Conservation (phyloP, 2,329 filamentous ascomycete genomes). For the Apiospora arundinis region DNA sequence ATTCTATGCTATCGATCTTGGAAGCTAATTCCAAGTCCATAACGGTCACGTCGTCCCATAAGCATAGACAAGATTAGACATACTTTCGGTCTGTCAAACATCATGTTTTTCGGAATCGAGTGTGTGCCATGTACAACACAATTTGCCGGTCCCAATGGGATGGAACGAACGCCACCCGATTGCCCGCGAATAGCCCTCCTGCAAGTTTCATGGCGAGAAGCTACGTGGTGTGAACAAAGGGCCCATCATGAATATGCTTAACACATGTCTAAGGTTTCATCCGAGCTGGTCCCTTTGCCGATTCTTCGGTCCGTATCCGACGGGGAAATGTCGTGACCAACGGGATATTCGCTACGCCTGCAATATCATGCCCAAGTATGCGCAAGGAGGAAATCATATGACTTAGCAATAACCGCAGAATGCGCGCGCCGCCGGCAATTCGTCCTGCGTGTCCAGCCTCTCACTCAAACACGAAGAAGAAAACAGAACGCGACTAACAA, state of each 20-base stretch:
- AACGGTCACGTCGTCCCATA: slow-evolving; percentile 1
- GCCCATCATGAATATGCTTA: slow-evolving; percentile 3
- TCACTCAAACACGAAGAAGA: neutral
- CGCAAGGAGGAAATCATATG: slow-evolving; percentile 10
- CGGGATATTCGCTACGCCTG: neutral
- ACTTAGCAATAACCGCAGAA: neutral
- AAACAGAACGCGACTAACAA: too few relatives aligned
- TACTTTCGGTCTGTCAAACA: neutral
- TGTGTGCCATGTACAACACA: neutral
- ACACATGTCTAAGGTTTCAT: neutral
- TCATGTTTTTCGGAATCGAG: neutral
- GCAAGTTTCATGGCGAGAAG: neutral
- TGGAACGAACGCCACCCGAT: slow-evolving; percentile 13
- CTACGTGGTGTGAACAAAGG: neutral
- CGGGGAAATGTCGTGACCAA: neutral
- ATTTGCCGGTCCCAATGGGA: slow-evolving; percentile 1
- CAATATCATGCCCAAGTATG: slow-evolving; percentile 3
- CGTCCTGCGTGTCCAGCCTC: neutral
- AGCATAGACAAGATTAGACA: neutral
- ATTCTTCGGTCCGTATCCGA: neutral
- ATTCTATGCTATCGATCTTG: neutral
- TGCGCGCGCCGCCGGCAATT: neutral
- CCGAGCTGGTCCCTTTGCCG: slow-evolving; percentile 1
- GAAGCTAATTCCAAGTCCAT: slow-evolving; percentile 3
- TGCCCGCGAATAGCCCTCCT: neutral